These are phyloP conservation scores for Aspergillus steynii DNA, from an alignment of 495 filamentous ascomycete genomes.

Conservation along the genomic window DNA sequence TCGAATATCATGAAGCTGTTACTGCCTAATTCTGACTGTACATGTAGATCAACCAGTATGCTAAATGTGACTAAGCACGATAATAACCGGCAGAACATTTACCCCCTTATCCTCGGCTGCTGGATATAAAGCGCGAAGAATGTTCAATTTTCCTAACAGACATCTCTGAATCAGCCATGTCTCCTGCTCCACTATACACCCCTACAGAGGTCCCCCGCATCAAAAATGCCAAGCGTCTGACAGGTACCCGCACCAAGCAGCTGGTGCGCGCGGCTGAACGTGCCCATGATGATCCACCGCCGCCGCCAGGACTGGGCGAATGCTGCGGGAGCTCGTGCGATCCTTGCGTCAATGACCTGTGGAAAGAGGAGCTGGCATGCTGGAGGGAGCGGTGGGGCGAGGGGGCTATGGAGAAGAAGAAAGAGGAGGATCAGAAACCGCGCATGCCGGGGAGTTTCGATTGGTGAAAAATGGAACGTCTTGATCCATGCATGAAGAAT, in stretches of 20 bases:
- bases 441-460: conserved; percentile 28
- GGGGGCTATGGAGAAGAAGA: conserved; percentile 20
- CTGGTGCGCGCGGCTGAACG: conserved; percentile 39
- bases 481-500: background rate
- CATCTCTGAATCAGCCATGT: background rate
- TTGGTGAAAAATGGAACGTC: conserved; percentile 15
- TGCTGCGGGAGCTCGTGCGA: conserved; percentile 48
- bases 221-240: conserved; percentile 35
- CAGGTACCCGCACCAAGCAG: conserved; percentile 39
- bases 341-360: conserved; percentile 43
- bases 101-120: background rate
- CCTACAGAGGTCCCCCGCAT: conserved; percentile 30
- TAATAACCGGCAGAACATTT: background rate
- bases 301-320: conserved; percentile 36
- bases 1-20: too few species aligned
- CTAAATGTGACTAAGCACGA: background rate
- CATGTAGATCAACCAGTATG: background rate
- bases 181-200: conserved; percentile 23
- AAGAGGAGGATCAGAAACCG: conserved; percentile 5
- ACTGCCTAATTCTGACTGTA: background rate
- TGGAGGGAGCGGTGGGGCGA: conserved; percentile 45
- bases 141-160: background rate
- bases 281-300: conserved; percentile 36
- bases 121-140: background rate
- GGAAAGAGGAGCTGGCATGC: conserved; percentile 39